phyloP scores from a whole-genome alignment of 305 asterid genomes.

The Salvia sclarea region DNA sequence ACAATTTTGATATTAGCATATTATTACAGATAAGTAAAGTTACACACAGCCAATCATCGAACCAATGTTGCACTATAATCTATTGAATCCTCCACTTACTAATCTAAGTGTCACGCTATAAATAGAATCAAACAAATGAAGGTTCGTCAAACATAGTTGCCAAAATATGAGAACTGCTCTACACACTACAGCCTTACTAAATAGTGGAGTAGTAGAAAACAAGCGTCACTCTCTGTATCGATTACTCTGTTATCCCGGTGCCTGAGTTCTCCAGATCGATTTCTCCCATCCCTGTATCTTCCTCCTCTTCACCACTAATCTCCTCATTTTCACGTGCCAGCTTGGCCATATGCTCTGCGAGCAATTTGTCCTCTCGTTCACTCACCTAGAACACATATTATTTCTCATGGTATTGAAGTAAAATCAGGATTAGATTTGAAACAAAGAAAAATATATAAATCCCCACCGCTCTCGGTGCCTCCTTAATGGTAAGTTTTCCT shows the following conservation, averaged over 20 bases:
- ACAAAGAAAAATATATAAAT: conserved; percentile 14
- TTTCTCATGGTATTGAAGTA: not conserved
- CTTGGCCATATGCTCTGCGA: conserved; percentile 80
- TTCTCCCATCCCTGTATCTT: conserved; percentile 96
- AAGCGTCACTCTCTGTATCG: not conserved
- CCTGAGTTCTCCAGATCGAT: conserved; percentile 58
- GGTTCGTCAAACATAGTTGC: too few relatives aligned
- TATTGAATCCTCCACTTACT: too few relatives aligned
- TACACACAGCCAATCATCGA: too few relatives aligned
- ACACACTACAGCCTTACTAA: too few relatives aligned
- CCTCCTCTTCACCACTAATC: conserved; percentile 83
- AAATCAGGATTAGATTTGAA: not conserved
- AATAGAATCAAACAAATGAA: too few relatives aligned
- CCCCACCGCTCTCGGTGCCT: conserved; percentile 87
- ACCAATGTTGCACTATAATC: too few relatives aligned
- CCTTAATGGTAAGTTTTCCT: conserved; percentile 85
- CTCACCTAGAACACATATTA: conserved; percentile 36
- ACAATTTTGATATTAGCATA: too few relatives aligned
- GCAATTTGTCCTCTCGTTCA: conserved; percentile 84
- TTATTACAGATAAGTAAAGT: too few relatives aligned
- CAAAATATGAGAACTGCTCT: too few relatives aligned
- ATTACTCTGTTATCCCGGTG: not conserved
- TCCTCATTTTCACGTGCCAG: conserved; percentile 70
- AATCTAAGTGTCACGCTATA: too few relatives aligned
- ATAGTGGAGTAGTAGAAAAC: too few relatives aligned